Base-by-base conservation (phyloP, 1,139 yeast genomes). In the Pneumocystis wakefieldiae region DNA sequence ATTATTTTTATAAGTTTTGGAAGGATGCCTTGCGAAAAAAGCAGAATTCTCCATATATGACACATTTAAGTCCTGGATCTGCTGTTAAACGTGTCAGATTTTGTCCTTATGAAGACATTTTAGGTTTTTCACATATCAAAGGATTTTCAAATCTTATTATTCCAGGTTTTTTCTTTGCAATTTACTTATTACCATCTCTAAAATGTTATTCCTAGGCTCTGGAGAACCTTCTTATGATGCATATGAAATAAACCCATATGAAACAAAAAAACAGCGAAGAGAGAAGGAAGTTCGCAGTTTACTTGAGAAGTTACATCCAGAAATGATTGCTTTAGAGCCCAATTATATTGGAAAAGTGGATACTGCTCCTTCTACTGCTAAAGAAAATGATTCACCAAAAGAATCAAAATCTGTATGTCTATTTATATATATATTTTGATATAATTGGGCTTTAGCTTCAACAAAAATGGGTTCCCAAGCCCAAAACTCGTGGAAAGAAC, bases 221-320 rank as follows among this genome's bases (percentile, higher is more conserved):
- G 99, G 98, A 78, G 98, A 94, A 76, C 97, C 98, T 66, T 94
- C 94, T 76, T 91, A 82, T 73, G 99, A 94, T 77, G 91, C 98
- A 1, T 77, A 90, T 71, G 98, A 94, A 75, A 76, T 85, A 70
- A 94, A 94, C 75, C 98, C 98, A 67, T 94, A 81, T 76, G 96
- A 89, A 75, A 82, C 94, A 29, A 85, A 90, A 61, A 86, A 88
- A 73, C 97, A 91, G 75, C 85, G 98, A 78, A 95, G 92, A 75
- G 95, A 92, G 76, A 81, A 82, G 64, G 98, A 94, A 78, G 96
- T 94, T 59, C 83, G 94, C 72, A 77, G 86, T 1, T 80, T 94
- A 73, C 76, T 94, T 74, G 88, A 92, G 76, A 94, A 94, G 76
- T 79, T 94, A 68, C 85, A 88, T 68, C 94, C 97, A 3, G 97